These are phyloP conservation scores for Didymella segeticola DNA, from an alignment of 2,329 filamentous ascomycete genomes.

Conservation along the genomic window DNA sequence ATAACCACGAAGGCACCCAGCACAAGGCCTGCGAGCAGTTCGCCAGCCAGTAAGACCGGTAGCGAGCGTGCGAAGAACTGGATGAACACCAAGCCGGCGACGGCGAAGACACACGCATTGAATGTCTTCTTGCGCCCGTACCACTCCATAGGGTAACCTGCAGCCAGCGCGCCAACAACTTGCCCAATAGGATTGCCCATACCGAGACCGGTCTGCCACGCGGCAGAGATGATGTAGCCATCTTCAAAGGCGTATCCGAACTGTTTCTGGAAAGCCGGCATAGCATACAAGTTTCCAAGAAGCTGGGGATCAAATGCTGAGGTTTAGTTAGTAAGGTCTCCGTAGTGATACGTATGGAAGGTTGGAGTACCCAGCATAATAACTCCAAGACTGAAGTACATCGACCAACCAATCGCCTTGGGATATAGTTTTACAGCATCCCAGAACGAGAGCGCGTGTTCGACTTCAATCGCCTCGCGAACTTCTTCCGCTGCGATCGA, in stretches of 20 bases:
- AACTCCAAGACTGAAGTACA: slow-evolving; percentile 65
- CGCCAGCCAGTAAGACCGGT: slow-evolving; percentile 20
- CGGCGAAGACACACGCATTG: slow-evolving; percentile 19
- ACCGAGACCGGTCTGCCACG: slow-evolving; percentile 50
- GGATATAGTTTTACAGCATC: slow-evolving; percentile 54
- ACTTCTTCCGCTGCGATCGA: slow-evolving; percentile 33
- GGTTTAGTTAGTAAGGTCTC: background rate
- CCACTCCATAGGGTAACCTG: slow-evolving; percentile 44
- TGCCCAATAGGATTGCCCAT: slow-evolving; percentile 65
- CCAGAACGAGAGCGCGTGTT: slow-evolving; percentile 46
- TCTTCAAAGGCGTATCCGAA: slow-evolving; percentile 56
- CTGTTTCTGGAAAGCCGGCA: slow-evolving; percentile 62
- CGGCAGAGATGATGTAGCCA: slow-evolving; percentile 45
- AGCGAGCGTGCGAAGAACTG: slow-evolving; percentile 63
- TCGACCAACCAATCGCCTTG: slow-evolving; percentile 61
- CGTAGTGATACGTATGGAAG: background rate
- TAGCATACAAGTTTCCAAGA: slow-evolving; percentile 67
- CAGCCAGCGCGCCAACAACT: slow-evolving; percentile 60
- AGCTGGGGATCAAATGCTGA: slow-evolving; percentile 68
- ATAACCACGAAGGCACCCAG: slow-evolving; percentile 28
- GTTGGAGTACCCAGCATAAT: slow-evolving; percentile 60
- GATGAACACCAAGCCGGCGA: slow-evolving; percentile 61
- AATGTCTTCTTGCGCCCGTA: slow-evolving; percentile 34
- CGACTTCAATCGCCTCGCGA: slow-evolving; percentile 43
- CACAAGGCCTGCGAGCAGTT: slow-evolving; percentile 22